Base-by-base conservation (phyloP, 2,329 filamentous ascomycete species). In the Pseudovirgaria hyperparasitica region DNA sequence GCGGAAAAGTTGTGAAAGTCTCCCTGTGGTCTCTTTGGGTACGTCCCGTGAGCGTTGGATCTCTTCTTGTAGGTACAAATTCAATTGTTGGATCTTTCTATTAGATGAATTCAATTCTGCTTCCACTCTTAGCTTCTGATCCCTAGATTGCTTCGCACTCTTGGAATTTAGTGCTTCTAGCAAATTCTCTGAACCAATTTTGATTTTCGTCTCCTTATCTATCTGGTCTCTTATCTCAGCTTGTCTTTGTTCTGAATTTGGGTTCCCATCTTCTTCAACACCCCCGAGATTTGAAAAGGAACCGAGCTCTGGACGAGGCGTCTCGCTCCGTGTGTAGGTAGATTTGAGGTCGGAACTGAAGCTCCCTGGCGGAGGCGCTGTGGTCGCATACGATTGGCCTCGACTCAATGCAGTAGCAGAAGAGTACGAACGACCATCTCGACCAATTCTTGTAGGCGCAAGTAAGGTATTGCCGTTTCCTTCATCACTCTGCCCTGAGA, bases 191-290 rank as follows among this genome's bases (percentile, higher is more conserved):
- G 87, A 94, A 12, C 90, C 90, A 44, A 87, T 81, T 55, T 92
- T 94, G 50, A 98, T 96, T 64, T 96, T 96, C 60, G 86, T 76
- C 59, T 98, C 92, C 45, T 92, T 87, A 40, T 85, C 87, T 37
- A 98, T 77, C 46, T 78, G 72, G 42, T 94, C 86, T 45, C 79
- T 76, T 36, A 94, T 67, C 27, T 72, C 65, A 13, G 75, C 70
- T 43, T 93, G 73, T 21, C 74, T 70, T 54, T 84, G 75, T 50
- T 92, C 84, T 9, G 74, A 67, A 7, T 65, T 67, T 35, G 41
- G 60, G 40, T 44, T 55, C 32, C 72, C 70, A 28, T 75, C 72
- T 39, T 82, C 76, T 29, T 78, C 76, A 16, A 64, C 57, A n/a
- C n/a, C n/a, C n/a, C n/a, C n/a, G 17, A 55, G 57, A 19, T 49